Percentiles rank a stretch among this genome's conserved stretches.
Evolutionary conservation across 2,329 filamentous ascomycete genomes (phyloP).

Genomic region (Hortaea werneckii): DNA sequence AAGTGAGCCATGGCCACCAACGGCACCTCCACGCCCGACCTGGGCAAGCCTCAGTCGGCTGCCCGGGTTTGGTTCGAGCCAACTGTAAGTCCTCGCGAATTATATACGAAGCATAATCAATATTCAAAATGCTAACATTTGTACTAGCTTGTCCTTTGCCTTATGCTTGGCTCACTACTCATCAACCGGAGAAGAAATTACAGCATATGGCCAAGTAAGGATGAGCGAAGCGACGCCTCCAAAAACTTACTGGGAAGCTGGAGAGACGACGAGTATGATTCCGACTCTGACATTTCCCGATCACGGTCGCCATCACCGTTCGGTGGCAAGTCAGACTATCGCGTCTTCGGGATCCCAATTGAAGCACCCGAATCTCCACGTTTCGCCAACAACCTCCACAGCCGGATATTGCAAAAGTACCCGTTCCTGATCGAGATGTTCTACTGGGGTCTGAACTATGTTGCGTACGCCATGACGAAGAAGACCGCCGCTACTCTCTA

Average conservation of each 20-base stretch:
- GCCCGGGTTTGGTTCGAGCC: constrained; percentile 14
- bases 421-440: constrained; percentile 66
- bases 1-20: not conserved
- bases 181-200: constrained; percentile 29
- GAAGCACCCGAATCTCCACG: constrained; percentile 20
- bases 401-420: constrained; percentile 54
- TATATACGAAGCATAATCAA: not conserved
- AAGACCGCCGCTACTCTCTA: constrained; percentile 18
- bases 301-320: constrained; percentile 1
- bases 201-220: constrained; percentile 9
- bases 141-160: constrained; percentile 29
- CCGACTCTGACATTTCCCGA: not conserved
- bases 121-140: not conserved
- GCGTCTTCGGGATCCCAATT: not conserved
- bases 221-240: not conserved
- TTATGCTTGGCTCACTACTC: constrained; percentile 30
- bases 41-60: constrained; percentile 11
- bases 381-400: constrained; percentile 52
- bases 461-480: constrained; percentile 51
- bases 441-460: constrained; percentile 59
- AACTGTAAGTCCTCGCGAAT: constrained; percentile 5
- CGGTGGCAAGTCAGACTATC: not conserved
- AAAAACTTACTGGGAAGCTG: constrained; percentile 1
- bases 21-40: constrained; percentile 2
- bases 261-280: not conserved